Percentiles rank a stretch among this genome's conserved stretches.
Evolutionary conservation across 2,329 filamentous ascomycete species (phyloP).

Genomic region (Xylariales sp.): DNA sequence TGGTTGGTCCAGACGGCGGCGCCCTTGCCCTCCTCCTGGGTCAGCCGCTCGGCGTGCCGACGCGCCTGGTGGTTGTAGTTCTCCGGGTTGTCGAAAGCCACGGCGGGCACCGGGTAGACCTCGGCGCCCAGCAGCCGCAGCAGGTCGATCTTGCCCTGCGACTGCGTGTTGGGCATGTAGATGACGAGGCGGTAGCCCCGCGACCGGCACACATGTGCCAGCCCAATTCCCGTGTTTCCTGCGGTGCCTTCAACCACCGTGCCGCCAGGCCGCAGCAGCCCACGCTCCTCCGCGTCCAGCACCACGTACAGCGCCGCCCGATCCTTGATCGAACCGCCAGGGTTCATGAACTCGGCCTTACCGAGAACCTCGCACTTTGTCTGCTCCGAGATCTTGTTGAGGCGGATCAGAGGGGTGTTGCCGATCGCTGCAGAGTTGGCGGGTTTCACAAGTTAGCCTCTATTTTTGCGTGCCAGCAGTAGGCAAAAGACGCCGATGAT

Average conservation of each 20-base stretch:
- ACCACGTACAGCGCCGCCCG: constrained; percentile 93
- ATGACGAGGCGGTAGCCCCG: constrained; percentile 94
- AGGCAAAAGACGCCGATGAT: too few relatives aligned
- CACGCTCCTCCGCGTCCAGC: constrained; percentile 85
- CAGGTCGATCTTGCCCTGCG: constrained; percentile 95
- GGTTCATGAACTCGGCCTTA: constrained; percentile 99
- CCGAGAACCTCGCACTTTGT: constrained; percentile 93
- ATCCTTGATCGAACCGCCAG: constrained; percentile 93
- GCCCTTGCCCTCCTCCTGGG: constrained; percentile 46
- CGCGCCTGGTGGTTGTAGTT: constrained; percentile 98
- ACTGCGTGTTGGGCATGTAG: constrained; percentile 99
- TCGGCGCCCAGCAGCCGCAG: constrained; percentile 87
- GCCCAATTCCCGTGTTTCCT: constrained; percentile 95
- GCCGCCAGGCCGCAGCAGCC: constrained; percentile 76
- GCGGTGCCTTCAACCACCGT: constrained; percentile 97
- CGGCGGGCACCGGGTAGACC: constrained; percentile 92
- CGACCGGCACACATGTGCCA: constrained; percentile 91
- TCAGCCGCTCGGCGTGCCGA: constrained; percentile 78
- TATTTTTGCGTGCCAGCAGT: too few relatives aligned
- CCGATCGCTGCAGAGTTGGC: constrained; percentile 95
- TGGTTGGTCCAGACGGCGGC: constrained; percentile 95
- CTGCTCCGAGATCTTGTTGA: constrained; percentile 82
- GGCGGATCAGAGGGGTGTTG: constrained; percentile 89
- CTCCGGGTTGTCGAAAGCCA: constrained; percentile 88
- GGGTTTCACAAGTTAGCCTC: too few relatives aligned